A percentile compares a stretch with the other conserved stretches of the same genome.
phyloP scores from a whole-genome alignment of 208 protist genomes.

The Trypanosoma cruzi region DNA sequence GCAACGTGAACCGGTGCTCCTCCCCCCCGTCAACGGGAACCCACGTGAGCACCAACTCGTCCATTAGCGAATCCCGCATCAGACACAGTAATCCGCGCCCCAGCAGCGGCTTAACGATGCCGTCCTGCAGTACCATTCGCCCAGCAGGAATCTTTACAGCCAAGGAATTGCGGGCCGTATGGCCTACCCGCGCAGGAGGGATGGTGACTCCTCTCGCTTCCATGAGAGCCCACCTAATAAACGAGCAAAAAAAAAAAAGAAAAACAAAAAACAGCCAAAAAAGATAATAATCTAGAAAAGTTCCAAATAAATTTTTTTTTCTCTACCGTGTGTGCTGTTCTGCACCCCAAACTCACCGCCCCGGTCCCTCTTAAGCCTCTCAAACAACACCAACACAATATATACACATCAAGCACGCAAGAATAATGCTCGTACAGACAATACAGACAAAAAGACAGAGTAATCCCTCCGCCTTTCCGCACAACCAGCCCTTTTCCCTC shows the following conservation, averaged over 20 bases:
- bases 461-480: neutral
- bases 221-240: neutral
- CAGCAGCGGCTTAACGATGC: slow-evolving; percentile 17
- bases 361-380: too few species aligned
- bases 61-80: slow-evolving; percentile 10
- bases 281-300: too few species aligned
- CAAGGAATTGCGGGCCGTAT: neutral
- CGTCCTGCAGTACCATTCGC: slow-evolving; percentile 20
- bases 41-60: slow-evolving; percentile 13
- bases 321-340: too few species aligned
- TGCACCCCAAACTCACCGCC: too few species aligned
- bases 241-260: neutral
- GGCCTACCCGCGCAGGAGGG: neutral
- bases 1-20: slow-evolving; percentile 3
- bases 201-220: neutral
- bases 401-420: neutral
- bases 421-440: neutral
- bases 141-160: slow-evolving; percentile 16
- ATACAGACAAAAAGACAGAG: neutral
- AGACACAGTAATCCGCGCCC: slow-evolving; percentile 20
- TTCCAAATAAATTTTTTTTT: too few species aligned
- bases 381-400: too few species aligned
- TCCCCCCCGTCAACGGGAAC: slow-evolving; percentile 16
- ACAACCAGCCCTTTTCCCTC: neutral
- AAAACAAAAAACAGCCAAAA: neutral